phyloP scores from a whole-genome alignment of 352 stramenopile species.

The Thalassiosira oceanica region DNA sequence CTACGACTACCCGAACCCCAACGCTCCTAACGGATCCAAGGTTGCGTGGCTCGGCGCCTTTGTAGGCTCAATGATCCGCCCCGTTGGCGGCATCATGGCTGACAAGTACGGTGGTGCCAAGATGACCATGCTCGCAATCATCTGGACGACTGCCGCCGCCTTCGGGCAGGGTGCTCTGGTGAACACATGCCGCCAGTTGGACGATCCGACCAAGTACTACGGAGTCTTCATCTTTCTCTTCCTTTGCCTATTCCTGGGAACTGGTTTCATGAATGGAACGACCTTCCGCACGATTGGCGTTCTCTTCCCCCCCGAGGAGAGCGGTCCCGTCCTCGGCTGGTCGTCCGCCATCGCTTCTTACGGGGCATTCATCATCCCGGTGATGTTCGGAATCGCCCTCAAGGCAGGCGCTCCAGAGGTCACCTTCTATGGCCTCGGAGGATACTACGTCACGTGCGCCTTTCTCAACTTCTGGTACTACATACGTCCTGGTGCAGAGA shows the following conservation, averaged over 20 bases:
- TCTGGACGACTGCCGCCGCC: constrained; percentile 25
- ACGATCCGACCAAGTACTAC: constrained; percentile 13
- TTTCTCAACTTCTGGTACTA: constrained; percentile 43
- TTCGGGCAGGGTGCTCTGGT: constrained; percentile 25
- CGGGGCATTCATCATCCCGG: constrained; percentile 32
- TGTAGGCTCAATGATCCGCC: constrained; percentile 23
- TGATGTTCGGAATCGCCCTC: constrained; percentile 34
- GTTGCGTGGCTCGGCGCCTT: constrained; percentile 25
- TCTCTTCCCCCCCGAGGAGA: constrained; percentile 19
- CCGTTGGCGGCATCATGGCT: constrained; percentile 26
- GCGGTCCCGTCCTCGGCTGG: constrained; percentile 31
- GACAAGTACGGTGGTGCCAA: constrained; percentile 42
- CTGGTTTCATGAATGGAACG: constrained; percentile 34
- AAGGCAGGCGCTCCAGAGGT: constrained; percentile 14
- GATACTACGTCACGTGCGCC: constrained; percentile 32
- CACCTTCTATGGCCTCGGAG: constrained; percentile 30
- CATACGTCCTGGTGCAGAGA: constrained; percentile 23
- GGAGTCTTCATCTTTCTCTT: constrained; percentile 38
- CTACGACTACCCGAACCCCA: constrained; percentile 30
- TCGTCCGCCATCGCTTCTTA: constrained; percentile 37
- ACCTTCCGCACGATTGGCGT: constrained; percentile 43
- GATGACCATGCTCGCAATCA: constrained; percentile 34
- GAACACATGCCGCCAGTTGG: constrained; percentile 7
- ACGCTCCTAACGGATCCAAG: constrained; percentile 19
- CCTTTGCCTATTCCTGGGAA: constrained; percentile 24